Evolutionary conservation across 768 basidiomycete species (phyloP), one percentile per base, ranked within the genome.

Genomic region (Xerocomellus intermedius): DNA sequence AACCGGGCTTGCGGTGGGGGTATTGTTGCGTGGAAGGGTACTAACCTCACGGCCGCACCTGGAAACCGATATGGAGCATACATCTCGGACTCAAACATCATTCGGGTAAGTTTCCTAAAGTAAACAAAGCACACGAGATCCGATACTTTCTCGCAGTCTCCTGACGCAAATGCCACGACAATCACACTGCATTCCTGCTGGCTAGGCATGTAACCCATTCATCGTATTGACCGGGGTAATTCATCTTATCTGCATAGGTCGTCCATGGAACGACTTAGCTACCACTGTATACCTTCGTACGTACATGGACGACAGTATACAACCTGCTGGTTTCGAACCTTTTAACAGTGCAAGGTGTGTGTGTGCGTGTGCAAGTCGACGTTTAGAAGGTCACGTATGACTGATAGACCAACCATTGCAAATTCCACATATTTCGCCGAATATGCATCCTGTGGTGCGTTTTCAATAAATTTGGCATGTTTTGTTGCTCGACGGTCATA

Each of bases 371-470:
- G 30, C 2, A 12, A n/a, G 4, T n/a, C 16, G 26, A 43, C 26
- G 7, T 43, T 44, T 17, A 13, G 48, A 32, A 41, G 28, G 17
- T 74, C 19, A 81, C 80, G 9, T 62, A 21, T 66, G 16, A 19
- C 39, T n/a, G 30, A n/a, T 42, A 81, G 81, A 48, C 76, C 77
- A 3, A 71, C 72, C 5, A 81, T 83, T 41, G 67, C 75, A 30
- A 63, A 79, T 59, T 80, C 81, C 2, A 83, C 81, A 0, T 83
- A 79, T 60, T 84, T 80, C 52, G 82, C 81, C 4, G 82, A 85
- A 60, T 82, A 17, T 35, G 8, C 8, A 33, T 83, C 81, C 3
- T 76, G 69, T 32, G 82, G 83, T 78, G 58, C 44, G 67, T 26
- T 12, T 32, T 19, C 21, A 43, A 17, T 19, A 24, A 22, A 44